Base-by-base conservation (phyloP, 176 grass and related monocot genomes). In the Oryza meridionalis region DNA sequence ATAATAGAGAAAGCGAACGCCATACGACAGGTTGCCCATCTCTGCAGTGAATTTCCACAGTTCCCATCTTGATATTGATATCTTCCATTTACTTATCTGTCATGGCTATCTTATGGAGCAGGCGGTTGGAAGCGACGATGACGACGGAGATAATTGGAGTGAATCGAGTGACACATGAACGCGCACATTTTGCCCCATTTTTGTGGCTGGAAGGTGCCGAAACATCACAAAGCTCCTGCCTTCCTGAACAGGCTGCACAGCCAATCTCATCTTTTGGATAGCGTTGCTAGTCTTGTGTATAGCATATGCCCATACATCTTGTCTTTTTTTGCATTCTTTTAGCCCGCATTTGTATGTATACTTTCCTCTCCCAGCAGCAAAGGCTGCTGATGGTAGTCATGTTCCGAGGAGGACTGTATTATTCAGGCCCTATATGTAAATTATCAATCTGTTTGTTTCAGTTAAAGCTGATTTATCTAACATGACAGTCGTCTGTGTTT, bases 1-100 rank as follows among this genome's bases (percentile, higher is more conserved):
- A 99, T 99, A 73, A 90, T 99, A 90, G 90, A 99, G 65, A 99
- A 91, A 85, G 97, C 93, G 72, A 96, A 94, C 86, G 93, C 93
- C 82, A 92, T 99, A 70, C 91, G 97, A 63, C 97, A 96, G 97
- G 97, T 95, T 77, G 64, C 17, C 44, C 10, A 62, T 62, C 61
- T 80, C 27, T 66, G 5, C 49, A 24, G 29, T 81, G 84, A 75
- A 33, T 29, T 79, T 70, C 5, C 55, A 50, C 9, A 70, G 31
- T 70, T 84, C 11, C 11, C 7, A 46, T 72, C 62, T 64, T 32
- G 13, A 37, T 55, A 14, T 31, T 49, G 72, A 55, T 65, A 21
- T 47, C 22, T 76, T 65, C 14, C 33, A 1, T 47, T 84, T 85
- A 45, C 72, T 78, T 26, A 51, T 59, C 19, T 73, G n/a, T 70